phyloP scores from a whole-genome alignment of 164 flowering plant species.

The Amborella trichopoda region DNA sequence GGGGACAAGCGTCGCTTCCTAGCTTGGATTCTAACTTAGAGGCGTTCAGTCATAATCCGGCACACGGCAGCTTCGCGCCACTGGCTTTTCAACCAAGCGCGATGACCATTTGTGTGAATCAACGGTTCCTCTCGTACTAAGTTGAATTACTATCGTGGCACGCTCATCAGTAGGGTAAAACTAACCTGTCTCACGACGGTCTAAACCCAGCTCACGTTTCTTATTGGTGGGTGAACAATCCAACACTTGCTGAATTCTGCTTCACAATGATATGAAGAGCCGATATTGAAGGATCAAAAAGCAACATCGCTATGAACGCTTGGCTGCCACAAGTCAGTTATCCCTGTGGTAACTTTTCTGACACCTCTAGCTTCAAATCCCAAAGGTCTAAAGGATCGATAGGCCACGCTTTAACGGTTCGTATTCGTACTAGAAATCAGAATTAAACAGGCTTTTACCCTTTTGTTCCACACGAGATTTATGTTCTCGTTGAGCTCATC shows the following conservation, averaged over 20 bases:
- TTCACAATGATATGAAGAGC: too few species aligned
- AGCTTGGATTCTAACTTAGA: slow-evolving; percentile 9
- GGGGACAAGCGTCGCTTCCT: slow-evolving; percentile 4
- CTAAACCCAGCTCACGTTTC: too few species aligned
- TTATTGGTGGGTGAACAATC: too few species aligned
- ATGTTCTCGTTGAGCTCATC: slow-evolving; percentile 3
- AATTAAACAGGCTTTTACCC: neutral
- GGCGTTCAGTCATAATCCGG: slow-evolving; percentile 7
- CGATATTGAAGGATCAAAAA: too few species aligned
- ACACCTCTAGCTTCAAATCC: slow-evolving; percentile 29
- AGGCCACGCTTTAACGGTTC: slow-evolving; percentile 19
- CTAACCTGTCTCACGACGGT: too few species aligned
- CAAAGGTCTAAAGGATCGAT: slow-evolving; percentile 36
- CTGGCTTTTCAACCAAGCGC: slow-evolving; percentile 12
- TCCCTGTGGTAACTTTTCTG: slow-evolving; percentile 35
- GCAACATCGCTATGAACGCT: too few species aligned
- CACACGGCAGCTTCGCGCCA: slow-evolving; percentile 3
- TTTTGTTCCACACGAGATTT: slow-evolving; percentile 1
- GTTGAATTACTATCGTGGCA: slow-evolving; percentile 11
- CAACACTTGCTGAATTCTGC: too few species aligned
- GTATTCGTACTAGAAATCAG: neutral
- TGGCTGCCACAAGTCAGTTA: slow-evolving; percentile 34
- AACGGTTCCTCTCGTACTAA: slow-evolving; percentile 5
- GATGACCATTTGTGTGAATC: slow-evolving; percentile 8
- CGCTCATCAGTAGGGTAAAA: too few species aligned